Evolutionary conservation across 2,329 filamentous ascomycete genomes (phyloP).

Genomic region (Hypoxylon sp.): DNA sequence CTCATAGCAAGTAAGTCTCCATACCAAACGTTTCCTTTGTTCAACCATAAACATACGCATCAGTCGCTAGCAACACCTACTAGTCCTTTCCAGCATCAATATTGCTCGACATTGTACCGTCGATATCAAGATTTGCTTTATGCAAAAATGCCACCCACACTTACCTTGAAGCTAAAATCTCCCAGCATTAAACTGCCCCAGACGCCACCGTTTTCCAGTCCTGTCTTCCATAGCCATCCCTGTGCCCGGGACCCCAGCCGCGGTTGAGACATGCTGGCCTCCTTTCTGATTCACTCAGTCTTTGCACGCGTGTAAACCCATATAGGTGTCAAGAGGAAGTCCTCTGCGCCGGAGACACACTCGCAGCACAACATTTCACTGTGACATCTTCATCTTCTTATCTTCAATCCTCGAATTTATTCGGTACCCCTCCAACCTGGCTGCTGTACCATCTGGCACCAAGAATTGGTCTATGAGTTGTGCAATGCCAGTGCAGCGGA

Average conservation of each 20-base stretch:
- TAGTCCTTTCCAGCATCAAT: conserved; percentile 9
- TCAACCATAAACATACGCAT: conserved; percentile 10
- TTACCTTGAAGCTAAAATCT: conserved; percentile 34
- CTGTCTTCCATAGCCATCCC: conserved; percentile 33
- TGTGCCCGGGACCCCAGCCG: conserved; percentile 39
- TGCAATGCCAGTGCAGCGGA: conserved; percentile 45
- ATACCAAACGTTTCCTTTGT: conserved; percentile 25
- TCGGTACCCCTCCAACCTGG: conserved; percentile 26
- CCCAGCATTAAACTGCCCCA: conserved; percentile 42
- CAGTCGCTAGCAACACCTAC: conserved; percentile 12
- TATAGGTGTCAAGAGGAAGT: conserved; percentile 40
- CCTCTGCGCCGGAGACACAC: conserved; percentile 40
- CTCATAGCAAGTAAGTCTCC: conserved; percentile 11
- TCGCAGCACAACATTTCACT: conserved; percentile 34
- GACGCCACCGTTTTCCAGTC: conserved; percentile 45
- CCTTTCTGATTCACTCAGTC: conserved; percentile 32
- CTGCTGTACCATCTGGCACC: conserved; percentile 45
- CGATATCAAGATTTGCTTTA: conserved; percentile 24
- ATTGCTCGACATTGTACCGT: conserved; percentile 15
- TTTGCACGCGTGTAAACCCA: conserved; percentile 31
- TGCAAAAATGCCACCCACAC: conserved; percentile 22
- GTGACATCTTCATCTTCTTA: conserved; percentile 32
- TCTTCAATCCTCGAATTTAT: conserved; percentile 34
- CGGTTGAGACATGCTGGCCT: conserved; percentile 46
- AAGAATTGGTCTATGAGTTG: conserved; percentile 38